These are phyloP conservation scores for Plasmodium relictum DNA, from an alignment of 169 alveolate species.

Conservation along the genomic window DNA sequence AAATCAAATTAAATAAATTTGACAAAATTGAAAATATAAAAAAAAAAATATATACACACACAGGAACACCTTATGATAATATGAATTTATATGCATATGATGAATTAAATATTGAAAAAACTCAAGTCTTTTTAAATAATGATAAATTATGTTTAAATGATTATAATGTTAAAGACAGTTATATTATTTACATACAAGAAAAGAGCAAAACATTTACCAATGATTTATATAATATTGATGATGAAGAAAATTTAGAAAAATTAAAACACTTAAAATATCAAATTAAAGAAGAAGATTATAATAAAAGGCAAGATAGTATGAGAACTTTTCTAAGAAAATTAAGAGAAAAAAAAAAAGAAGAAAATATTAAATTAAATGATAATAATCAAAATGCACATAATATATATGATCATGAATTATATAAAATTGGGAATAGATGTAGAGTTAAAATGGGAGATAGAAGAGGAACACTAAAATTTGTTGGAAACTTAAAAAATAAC, in stretches of 20 bases:
- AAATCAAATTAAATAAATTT: slow-evolving; percentile 77
- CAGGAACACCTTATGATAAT: slow-evolving; percentile 74
- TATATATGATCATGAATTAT: slow-evolving; percentile 44
- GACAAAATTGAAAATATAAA: slow-evolving; percentile 78
- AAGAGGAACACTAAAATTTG: slow-evolving; percentile 77
- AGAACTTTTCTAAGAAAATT: slow-evolving; percentile 86
- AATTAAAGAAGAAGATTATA: slow-evolving; percentile 93
- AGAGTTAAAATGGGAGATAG: slow-evolving; percentile 76
- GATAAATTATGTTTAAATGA: slow-evolving; percentile 50
- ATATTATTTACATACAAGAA: slow-evolving; percentile 76
- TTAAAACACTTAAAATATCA: slow-evolving; percentile 81
- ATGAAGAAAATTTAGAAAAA: slow-evolving; percentile 36
- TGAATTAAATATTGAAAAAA: slow-evolving; percentile 49
- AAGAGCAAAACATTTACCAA: background rate
- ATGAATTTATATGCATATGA: slow-evolving; percentile 80
- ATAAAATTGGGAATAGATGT: slow-evolving; percentile 76
- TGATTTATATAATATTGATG: slow-evolving; percentile 65
- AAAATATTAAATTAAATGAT: background rate
- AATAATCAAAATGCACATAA: background rate
- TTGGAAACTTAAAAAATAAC: slow-evolving; percentile 77
- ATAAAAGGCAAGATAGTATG: slow-evolving; percentile 85
- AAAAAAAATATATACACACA: slow-evolving; percentile 78
- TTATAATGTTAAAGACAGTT: slow-evolving; percentile 78
- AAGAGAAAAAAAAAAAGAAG: slow-evolving; percentile 27
- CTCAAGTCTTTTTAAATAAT: slow-evolving; percentile 73